Conservation (phyloP, 352 stramenopile species). For the Pythium chondricola region DNA sequence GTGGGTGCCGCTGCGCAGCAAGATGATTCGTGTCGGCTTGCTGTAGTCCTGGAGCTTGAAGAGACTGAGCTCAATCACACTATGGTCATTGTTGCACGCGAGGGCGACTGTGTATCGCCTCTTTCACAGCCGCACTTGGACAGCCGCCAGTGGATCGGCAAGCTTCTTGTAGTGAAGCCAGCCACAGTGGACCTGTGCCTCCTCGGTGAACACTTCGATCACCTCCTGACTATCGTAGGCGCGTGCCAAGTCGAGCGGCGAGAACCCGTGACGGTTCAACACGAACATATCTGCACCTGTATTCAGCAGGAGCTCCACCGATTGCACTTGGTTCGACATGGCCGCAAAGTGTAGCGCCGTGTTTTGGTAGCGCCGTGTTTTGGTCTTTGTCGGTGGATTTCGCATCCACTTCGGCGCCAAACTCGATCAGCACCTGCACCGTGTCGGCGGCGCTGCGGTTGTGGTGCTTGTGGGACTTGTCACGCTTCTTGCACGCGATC, state of each 20-base stretch:
- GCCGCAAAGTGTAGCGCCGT: constrained; percentile 70
- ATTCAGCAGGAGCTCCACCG: constrained; percentile 50
- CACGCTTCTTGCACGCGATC: constrained; percentile 43
- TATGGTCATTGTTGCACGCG: constrained; percentile 36
- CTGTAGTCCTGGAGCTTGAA: constrained; percentile 32
- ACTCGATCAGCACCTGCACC: constrained; percentile 48
- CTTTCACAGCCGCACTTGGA: constrained; percentile 40
- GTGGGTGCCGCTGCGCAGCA: constrained; percentile 27
- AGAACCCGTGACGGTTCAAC: constrained; percentile 52
- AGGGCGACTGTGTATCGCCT: constrained; percentile 53
- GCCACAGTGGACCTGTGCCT: constrained; percentile 41
- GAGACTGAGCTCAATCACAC: constrained; percentile 45
- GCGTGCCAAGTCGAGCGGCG: constrained; percentile 51
- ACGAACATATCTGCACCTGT: constrained; percentile 36
- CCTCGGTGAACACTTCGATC: constrained; percentile 34
- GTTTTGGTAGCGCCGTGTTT: constrained; percentile 55
- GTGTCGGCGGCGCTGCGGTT: constrained; percentile 18
- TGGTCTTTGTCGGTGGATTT: constrained; percentile 29
- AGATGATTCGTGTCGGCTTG: constrained; percentile 36
- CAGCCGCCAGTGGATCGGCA: neutral
- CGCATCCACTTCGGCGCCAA: constrained; percentile 39
- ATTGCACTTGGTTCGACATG: constrained; percentile 37
- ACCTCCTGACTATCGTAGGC: constrained; percentile 37
- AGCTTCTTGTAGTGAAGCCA: constrained; percentile 43
- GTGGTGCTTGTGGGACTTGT: constrained; percentile 20